phyloP scores from a whole-genome alignment of 2,329 filamentous ascomycete species.

The Colletotrichum tamarilloi region DNA sequence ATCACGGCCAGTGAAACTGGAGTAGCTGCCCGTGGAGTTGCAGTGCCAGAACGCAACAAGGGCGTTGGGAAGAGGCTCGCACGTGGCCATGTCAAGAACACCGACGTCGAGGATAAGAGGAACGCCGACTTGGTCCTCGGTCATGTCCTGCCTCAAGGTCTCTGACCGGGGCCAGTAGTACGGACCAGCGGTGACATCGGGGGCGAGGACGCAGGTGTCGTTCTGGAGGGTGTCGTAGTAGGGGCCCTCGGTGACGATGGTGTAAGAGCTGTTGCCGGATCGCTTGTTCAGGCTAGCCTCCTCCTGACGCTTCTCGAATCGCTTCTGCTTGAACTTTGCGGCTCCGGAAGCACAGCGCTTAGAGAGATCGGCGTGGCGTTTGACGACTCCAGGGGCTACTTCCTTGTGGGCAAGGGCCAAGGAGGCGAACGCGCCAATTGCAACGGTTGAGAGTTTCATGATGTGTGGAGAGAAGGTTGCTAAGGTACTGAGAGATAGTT shows the following conservation, averaged over 20 bases:
- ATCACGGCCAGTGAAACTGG: not conserved
- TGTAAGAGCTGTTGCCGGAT: slow-evolving; percentile 9
- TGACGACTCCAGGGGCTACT: not conserved
- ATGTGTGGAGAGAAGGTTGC: not conserved
- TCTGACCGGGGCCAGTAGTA: slow-evolving; percentile 48
- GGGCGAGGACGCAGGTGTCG: slow-evolving; percentile 55
- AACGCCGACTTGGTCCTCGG: slow-evolving; percentile 12
- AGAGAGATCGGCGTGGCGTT: slow-evolving; percentile 11
- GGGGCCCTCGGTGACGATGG: slow-evolving; percentile 5
- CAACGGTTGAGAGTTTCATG: not conserved
- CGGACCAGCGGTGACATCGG: slow-evolving; percentile 59
- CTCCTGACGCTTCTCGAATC: not conserved
- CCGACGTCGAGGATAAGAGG: slow-evolving; percentile 18
- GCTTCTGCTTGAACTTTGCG: slow-evolving; percentile 1
- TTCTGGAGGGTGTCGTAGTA: slow-evolving; percentile 37
- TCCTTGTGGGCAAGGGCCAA: not conserved
- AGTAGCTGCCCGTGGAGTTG: slow-evolving; percentile 11
- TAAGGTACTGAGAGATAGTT: not conserved
- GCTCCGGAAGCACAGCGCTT: slow-evolving; percentile 6
- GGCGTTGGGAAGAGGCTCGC: slow-evolving; percentile 12
- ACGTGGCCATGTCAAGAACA: slow-evolving; percentile 21
- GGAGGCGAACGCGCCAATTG: not conserved
- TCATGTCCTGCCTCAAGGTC: slow-evolving; percentile 15
- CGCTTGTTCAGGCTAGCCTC: not conserved
- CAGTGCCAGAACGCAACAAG: slow-evolving; percentile 12